Base-by-base conservation (phyloP, 2,329 filamentous ascomycete genomes). In the Neodidymelliopsis sp. region DNA sequence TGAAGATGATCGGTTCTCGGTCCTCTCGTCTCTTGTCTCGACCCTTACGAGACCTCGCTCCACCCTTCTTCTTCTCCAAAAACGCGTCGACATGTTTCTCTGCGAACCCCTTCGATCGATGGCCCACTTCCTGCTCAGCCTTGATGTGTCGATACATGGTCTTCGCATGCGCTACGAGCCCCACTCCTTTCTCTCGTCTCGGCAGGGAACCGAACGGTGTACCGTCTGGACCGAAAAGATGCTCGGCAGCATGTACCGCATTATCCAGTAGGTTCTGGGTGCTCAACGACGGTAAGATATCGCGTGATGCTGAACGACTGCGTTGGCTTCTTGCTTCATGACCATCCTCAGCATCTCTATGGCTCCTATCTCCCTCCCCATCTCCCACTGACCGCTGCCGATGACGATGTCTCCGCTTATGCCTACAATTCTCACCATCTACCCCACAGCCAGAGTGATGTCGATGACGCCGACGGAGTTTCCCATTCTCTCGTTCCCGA, bases 61-160 rank as follows among this genome's bases (percentile, higher is more conserved):
- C 13, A n/a, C 10, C 48, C 23, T 5, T 28, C 15, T 36, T 54
- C 29, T 43, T 57, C 8, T 47, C 37, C 41, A 43, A 45, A 23
- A 34, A 42, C 7, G 19, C 53, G 24, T 57, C 49, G 2, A 59
- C 12, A 4, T 27, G 40, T 19, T 60, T 58, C 41, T 65, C 58
- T 7, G 57, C 27, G 12, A 44, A 31, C 0, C 58, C 54, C 19
- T 44, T 62, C 2, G 22, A 28, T 3, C 62, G 48, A 23, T 48
- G 30, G 12, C 60, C 54, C 9, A 48, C 43, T 4, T 62, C 57
- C 19, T 60, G 59, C 28, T 61, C 59, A 3, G 56, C 57, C 20
- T 59, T 57, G 18, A 64, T 56, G 24, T 68, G 63, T 13, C 48
- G 48, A n/a, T 61, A 60, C 2, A 58, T 61, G 2, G 59, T 56